Base-by-base conservation (phyloP, 2,329 filamentous ascomycete species). In the Trichoderma atroviride region DNA sequence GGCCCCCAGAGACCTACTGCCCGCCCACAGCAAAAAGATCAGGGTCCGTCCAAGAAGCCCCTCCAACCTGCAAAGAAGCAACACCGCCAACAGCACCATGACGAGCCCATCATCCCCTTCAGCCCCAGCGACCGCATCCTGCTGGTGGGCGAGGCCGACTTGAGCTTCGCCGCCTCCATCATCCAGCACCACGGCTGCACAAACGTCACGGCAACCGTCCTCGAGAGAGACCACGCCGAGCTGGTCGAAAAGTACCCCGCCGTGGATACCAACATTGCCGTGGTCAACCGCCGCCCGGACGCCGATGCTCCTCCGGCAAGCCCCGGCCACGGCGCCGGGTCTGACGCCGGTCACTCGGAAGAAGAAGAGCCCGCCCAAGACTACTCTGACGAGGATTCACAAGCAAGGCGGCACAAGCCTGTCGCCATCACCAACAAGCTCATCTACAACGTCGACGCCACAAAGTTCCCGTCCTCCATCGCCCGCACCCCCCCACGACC, bases 131-230 rank as follows among this genome's bases (percentile, higher is more conserved):
- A 94, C 73, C 82, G 86, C 74, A 93, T 95, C 72, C 87, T 96
- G 7, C 86, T 95, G 3, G 81, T 95, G 63, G 92, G 92, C 75
- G 92, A 96, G 77, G 92, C 89, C 73, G 92, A 96, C 79, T 88
- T 96, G 76, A 93, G 91, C 77, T 95, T 94, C 78, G 87, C 92
- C 14, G 85, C 86, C 33, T 89, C 88, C 2, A 84, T 95, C 2
- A 83, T 91, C 64, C 79, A 84, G 65, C 84, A 91, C 75, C 91
- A 93, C 80, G 84, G 83, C 73, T 92, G 89, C 81, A 84, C 82
- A 70, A 83, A 89, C 75, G 78, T 95, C 6, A 90, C 88, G 0
- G 91, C 91, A 47, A 94, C 92, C 2, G 88, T 91, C 19, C 85
- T 87, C 74, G 92, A 94, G 77, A 83, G 82, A 75, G 78, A 81